Evolutionary conservation across 441 rosid species (phyloP).

Genomic region (Macaranga tanarius): DNA sequence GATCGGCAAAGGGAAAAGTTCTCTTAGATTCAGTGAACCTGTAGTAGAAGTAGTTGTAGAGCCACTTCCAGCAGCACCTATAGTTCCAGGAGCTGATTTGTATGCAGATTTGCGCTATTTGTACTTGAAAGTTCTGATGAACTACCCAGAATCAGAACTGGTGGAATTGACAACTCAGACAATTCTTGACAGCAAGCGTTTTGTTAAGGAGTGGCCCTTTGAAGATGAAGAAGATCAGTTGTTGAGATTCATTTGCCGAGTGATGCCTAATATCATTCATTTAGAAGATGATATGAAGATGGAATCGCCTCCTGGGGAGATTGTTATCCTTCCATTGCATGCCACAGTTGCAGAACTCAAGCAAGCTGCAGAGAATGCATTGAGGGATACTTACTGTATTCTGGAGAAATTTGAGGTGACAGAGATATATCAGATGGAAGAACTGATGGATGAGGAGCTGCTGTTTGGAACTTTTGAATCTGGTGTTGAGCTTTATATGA

Average conservation of each 20-base stretch:
- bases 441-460: slow-evolving; percentile 45
- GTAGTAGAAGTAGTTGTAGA: slow-evolving; percentile 25
- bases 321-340: slow-evolving; percentile 55
- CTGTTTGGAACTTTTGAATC: slow-evolving; percentile 54
- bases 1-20: slow-evolving; percentile 26
- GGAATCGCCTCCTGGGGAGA: slow-evolving; percentile 53
- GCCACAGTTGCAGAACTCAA: slow-evolving; percentile 70
- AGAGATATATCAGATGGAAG: slow-evolving; percentile 49
- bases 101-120: slow-evolving; percentile 52
- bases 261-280: slow-evolving; percentile 38
- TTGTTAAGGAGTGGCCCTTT: slow-evolving; percentile 72
- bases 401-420: slow-evolving; percentile 51
- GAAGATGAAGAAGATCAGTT: slow-evolving; percentile 45
- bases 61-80: slow-evolving; percentile 9
- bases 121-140: slow-evolving; percentile 50
- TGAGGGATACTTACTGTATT: slow-evolving; percentile 69
- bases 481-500: slow-evolving; percentile 48
- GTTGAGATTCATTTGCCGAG: slow-evolving; percentile 56
- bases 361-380: slow-evolving; percentile 51
- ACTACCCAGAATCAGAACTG: slow-evolving; percentile 52
- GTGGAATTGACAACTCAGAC: slow-evolving; percentile 50
- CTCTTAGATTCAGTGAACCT: slow-evolving; percentile 19
- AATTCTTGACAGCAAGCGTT: slow-evolving; percentile 71
- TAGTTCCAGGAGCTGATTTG: slow-evolving; percentile 47
- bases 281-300: slow-evolving; percentile 18